Conservation (phyloP, 225 moss, liverwort and hornwort genomes). For the Polytrichum formosum region DNA sequence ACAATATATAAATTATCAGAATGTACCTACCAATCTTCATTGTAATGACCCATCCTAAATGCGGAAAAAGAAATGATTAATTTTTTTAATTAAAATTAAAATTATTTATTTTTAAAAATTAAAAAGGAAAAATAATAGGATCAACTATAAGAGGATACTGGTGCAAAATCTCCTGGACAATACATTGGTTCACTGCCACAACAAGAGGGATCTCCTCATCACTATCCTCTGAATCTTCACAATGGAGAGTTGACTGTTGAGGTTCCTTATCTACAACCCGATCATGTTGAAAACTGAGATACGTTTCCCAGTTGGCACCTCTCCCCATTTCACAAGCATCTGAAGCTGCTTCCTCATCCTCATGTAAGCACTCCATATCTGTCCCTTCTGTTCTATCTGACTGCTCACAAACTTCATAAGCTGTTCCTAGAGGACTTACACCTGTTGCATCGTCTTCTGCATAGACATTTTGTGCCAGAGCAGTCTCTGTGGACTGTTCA, state of each 20-base stretch:
- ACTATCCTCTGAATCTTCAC: conserved; percentile 40
- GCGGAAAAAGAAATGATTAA: too few relatives aligned
- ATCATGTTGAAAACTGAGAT: conserved; percentile 39
- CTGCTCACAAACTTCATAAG: not conserved
- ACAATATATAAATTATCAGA: too few relatives aligned
- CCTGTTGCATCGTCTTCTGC: too few relatives aligned
- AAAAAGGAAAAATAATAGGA: not conserved
- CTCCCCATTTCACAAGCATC: conserved; percentile 19
- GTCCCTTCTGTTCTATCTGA: conserved; percentile 2
- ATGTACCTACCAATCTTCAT: too few relatives aligned
- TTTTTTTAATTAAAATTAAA: too few relatives aligned
- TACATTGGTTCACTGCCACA: conserved; percentile 79
- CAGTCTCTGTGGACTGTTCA: conserved; percentile 2
- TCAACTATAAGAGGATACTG: conserved; percentile 68
- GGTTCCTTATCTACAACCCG: conserved; percentile 27
- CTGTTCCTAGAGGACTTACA: too few relatives aligned
- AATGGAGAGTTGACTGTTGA: conserved; percentile 14
- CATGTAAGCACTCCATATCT: conserved; percentile 15
- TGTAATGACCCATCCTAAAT: too few relatives aligned
- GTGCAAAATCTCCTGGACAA: conserved; percentile 79
- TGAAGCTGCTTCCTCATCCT: conserved; percentile 16
- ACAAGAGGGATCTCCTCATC: conserved; percentile 82
- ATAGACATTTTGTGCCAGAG: too few relatives aligned
- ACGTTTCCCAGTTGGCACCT: conserved; percentile 59
- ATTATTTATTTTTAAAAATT: too few relatives aligned